A percentile compares a stretch with the other conserved stretches of the same genome.
Evolutionary conservation across 805 yeast genomes (phyloP).

Genomic region (Pichia eremophila): DNA sequence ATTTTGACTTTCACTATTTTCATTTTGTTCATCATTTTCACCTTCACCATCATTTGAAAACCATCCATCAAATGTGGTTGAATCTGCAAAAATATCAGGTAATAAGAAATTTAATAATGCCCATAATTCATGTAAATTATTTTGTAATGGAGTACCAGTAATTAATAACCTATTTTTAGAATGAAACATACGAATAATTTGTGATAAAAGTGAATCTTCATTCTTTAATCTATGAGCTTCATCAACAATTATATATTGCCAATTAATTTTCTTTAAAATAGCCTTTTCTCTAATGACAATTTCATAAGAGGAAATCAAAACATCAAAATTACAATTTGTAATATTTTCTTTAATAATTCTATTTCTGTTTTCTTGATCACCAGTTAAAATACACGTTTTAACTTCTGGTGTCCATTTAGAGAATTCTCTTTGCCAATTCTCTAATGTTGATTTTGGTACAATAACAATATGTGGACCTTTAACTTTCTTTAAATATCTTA

Average conservation of each 20-base stretch:
- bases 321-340: constrained; percentile 58
- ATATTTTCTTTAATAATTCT: constrained; percentile 42
- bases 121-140: constrained; percentile 74
- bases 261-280: constrained; percentile 51
- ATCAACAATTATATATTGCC: constrained; percentile 73
- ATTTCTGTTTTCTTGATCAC: constrained; percentile 61
- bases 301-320: constrained; percentile 63
- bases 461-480: constrained; percentile 69
- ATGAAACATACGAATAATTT: constrained; percentile 63
- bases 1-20: not conserved
- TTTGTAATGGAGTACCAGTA: constrained; percentile 79
- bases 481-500: constrained; percentile 49
- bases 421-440: constrained; percentile 74
- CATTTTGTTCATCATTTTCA: not conserved
- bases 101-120: constrained; percentile 66
- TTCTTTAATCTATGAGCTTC: constrained; percentile 81
- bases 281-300: constrained; percentile 70
- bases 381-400: constrained; percentile 59
- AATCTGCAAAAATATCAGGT: constrained; percentile 71
- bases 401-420: constrained; percentile 76
- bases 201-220: constrained; percentile 64
- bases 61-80: constrained; percentile 71
- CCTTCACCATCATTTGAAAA: constrained; percentile 35
- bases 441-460: constrained; percentile 73
- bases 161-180: constrained; percentile 62